Percentiles rank a stretch among this genome's conserved stretches.
Conservation (phyloP, 805 yeast species). For the Yarrowia divulgata region DNA sequence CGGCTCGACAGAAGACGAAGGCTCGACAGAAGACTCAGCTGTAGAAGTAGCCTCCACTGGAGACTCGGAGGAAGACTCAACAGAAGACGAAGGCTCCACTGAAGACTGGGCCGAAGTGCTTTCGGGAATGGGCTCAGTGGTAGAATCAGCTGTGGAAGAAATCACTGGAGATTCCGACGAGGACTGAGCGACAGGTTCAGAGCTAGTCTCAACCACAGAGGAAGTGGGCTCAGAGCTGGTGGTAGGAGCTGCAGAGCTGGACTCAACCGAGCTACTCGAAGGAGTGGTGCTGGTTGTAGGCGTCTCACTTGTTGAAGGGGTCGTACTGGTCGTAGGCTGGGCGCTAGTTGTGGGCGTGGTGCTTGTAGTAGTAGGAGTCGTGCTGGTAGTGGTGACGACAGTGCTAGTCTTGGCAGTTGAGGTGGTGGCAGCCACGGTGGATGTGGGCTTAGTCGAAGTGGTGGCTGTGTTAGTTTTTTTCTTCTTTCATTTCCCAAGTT, state of each 20-base stretch:
- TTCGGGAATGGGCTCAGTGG: too few species aligned
- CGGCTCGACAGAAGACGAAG: too few species aligned
- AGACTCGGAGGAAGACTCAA: too few species aligned
- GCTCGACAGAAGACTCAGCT: too few species aligned
- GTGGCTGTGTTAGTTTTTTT: constrained; percentile 12
- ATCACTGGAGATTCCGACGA: neutral
- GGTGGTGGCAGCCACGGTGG: neutral
- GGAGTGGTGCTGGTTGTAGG: neutral
- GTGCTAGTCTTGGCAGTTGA: neutral
- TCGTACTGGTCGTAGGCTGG: neutral
- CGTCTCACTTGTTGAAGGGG: neutral
- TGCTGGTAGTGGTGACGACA: neutral
- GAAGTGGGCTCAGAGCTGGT: constrained; percentile 2
- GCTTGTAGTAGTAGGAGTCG: neutral
- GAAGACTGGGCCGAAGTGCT: too few species aligned
- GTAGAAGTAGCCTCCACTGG: too few species aligned
- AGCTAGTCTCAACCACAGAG: neutral
- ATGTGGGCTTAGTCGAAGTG: constrained; percentile 3
- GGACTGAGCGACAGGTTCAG: neutral
- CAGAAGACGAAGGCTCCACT: too few species aligned
- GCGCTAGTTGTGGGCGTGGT: neutral
- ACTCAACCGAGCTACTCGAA: neutral
- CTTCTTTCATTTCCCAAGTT: neutral
- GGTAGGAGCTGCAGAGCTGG: neutral
- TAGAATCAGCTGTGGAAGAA: too few species aligned